Conservation (phyloP, 2,329 filamentous ascomycete species). For the Exophiala calicioides region DNA sequence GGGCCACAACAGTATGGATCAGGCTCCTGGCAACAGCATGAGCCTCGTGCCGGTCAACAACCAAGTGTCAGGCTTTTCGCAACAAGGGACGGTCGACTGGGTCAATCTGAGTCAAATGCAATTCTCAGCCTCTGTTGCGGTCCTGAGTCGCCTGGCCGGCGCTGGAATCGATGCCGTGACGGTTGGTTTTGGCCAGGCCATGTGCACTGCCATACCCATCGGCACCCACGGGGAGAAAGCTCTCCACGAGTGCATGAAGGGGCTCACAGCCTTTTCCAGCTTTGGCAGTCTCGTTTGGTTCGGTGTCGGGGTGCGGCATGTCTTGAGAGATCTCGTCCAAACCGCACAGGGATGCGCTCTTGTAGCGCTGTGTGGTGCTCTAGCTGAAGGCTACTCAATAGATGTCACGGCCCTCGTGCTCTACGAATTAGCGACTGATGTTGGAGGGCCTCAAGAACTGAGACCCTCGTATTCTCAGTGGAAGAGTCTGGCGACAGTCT, state of each 20-base stretch:
- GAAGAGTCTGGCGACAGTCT: neutral
- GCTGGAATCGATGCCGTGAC: conserved; percentile 1
- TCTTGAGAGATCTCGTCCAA: conserved; percentile 1
- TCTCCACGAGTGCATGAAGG: conserved; percentile 1
- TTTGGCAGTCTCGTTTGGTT: conserved; percentile 1
- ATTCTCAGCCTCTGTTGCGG: neutral
- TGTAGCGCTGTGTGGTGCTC: neutral
- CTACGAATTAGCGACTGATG: no score
- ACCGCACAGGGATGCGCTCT: neutral
- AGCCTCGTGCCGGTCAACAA: no score
- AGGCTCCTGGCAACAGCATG: no score
- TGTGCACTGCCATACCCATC: neutral
- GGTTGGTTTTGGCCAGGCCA: neutral
- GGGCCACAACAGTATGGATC: no score
- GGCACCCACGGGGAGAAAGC: neutral
- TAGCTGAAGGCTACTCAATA: neutral
- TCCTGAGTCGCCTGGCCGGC: conserved; percentile 1
- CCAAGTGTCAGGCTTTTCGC: no score
- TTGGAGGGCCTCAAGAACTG: no score
- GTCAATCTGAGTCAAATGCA: neutral
- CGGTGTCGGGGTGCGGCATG: neutral
- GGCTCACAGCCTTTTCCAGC: neutral
- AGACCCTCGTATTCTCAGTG: no score
- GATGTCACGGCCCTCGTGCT: neutral
- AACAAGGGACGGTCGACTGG: neutral